These are phyloP conservation scores for Raffaelea arxii DNA, from an alignment of 2,329 filamentous ascomycete genomes.

Conservation along the genomic window DNA sequence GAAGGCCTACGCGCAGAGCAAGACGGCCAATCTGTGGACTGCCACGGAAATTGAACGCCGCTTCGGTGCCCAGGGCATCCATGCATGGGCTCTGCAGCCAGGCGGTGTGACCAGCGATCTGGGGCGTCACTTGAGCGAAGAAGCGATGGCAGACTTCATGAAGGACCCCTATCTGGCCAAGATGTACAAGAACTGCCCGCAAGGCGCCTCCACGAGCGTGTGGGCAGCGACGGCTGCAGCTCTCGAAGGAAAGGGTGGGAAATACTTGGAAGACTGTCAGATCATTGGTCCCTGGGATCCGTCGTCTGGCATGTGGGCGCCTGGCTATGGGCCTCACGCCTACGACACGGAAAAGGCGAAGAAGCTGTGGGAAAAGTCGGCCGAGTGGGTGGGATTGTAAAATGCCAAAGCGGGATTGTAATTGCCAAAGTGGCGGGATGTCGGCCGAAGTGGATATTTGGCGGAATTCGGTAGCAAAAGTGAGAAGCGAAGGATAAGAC, in stretches of 20 bases:
- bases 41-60: constrained; percentile 34
- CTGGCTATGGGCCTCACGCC: constrained; percentile 17
- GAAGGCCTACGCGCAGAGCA: no score
- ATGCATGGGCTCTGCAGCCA: constrained; percentile 32
- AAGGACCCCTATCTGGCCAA: no score
- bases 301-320: neutral
- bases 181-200: constrained; percentile 26
- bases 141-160: no score
- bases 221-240: constrained; percentile 29
- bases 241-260: constrained; percentile 29
- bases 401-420: no score
- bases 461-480: no score
- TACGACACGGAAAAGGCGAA: constrained; percentile 29
- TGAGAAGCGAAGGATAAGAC: no score
- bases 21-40: no score
- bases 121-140: no score
- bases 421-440: no score
- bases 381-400: no score
- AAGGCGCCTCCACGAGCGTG: constrained; percentile 34
- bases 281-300: constrained; percentile 18
- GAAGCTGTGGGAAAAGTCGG: constrained; percentile 32
- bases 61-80: constrained; percentile 29
- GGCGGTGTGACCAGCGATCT: constrained; percentile 30
- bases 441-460: no score
- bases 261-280: constrained; percentile 30